Conservation (phyloP, 768 basidiomycete species). For the Dioszegia aurantiaca region DNA sequence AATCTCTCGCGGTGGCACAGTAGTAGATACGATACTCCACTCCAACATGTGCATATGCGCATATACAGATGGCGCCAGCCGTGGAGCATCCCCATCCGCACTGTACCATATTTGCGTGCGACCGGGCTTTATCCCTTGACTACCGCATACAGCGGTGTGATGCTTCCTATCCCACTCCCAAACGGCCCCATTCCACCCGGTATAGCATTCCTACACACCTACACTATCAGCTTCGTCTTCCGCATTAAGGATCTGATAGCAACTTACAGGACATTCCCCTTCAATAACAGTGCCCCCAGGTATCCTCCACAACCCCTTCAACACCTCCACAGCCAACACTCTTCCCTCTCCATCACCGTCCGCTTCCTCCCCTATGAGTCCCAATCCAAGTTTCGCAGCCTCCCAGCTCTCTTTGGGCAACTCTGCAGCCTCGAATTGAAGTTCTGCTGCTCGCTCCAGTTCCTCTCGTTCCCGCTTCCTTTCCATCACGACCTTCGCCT, state of each 20-base stretch:
- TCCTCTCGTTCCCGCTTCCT: neutral
- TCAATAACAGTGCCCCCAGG: slow-evolving; percentile 33
- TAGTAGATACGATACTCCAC: too few relatives aligned
- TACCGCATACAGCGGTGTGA: slow-evolving; percentile 16
- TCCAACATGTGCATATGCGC: too few relatives aligned
- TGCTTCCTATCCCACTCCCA: slow-evolving; percentile 21
- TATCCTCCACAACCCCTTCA: slow-evolving; percentile 41
- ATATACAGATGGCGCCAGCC: too few relatives aligned
- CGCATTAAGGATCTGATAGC: neutral
- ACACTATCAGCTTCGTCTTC: neutral
- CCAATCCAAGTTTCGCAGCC: slow-evolving; percentile 1
- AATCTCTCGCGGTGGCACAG: too few relatives aligned
- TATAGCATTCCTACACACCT: slow-evolving; percentile 32
- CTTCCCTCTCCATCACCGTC: slow-evolving; percentile 19
- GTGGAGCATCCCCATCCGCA: too few relatives aligned
- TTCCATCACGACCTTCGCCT: neutral
- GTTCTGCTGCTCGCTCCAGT: slow-evolving; percentile 10
- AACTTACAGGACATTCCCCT: slow-evolving; percentile 46
- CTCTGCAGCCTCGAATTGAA: slow-evolving; percentile 8
- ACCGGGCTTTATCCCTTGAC: neutral
- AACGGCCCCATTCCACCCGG: slow-evolving; percentile 27
- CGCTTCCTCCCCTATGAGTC: slow-evolving; percentile 8
- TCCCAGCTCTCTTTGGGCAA: slow-evolving; percentile 13
- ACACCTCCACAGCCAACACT: slow-evolving; percentile 21
- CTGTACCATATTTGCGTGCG: too few relatives aligned